Evolutionary conservation across 192 early-diverging fungal species (phyloP), one percentile per base, ranked within the genome.

Genomic region (Lobosporangium transversale): DNA sequence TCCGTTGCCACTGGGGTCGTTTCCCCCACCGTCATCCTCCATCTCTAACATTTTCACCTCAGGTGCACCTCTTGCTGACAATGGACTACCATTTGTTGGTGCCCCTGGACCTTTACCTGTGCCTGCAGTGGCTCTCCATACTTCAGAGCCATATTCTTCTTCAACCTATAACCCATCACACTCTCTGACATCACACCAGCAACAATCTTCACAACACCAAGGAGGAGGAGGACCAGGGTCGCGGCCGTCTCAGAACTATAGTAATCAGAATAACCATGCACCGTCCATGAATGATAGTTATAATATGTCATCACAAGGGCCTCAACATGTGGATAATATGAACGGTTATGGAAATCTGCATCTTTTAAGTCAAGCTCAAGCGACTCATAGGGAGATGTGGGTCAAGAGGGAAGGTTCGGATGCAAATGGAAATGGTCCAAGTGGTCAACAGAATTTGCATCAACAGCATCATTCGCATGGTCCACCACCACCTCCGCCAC

Each of bases 291-390:
- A 70, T 35, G 43, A 62, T 40, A 14, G 37, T 30, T 64, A 58
- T 2, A 59, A 55, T 18, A 48, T 59, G 24, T 52, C 69, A 20
- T 51, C 58, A 17, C 68, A 65, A 4, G 29, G 11, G 6, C 36
- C 58, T 32, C 68, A 62, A 30, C 68, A 53, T n/a, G 9, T 27
- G 3, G 64, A 66, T 45, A 63, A 31, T 33, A 61, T 69, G 37
- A 66, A 74, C 26, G 62, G 56, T 47, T 66, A 62, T 18, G 58
- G 58, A 6, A 66, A 76, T 36, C 35, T 76, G 27, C 71, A 76
- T 45, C 71, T 76, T 23, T 48, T 76, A 1, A 76, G 71, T 20
- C 62, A 75, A 32, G 71, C 71, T 2, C 70, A 73, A 42, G 62
- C 70, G 15, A 30, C 55, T 10, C 53, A 56, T 35, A 56, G 71